A percentile compares a stretch with the other conserved stretches of the same genome.
Conservation (phyloP, 2,329 filamentous ascomycete species). For the Didymella segeticola region DNA sequence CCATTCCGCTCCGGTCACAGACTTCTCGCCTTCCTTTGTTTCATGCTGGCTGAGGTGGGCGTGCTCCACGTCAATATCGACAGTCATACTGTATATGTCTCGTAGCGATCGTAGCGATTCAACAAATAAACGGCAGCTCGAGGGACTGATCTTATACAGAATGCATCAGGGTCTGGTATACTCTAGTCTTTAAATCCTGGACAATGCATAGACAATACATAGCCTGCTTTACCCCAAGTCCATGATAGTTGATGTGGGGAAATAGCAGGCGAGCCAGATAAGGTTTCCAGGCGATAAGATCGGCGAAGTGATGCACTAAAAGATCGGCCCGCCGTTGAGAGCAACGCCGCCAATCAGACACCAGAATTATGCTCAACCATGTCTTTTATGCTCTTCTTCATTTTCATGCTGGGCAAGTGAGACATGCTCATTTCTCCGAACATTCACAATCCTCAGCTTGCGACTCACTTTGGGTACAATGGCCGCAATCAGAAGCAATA, state of each 20-base stretch:
- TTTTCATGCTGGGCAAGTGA: no score
- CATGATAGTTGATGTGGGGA: neutral
- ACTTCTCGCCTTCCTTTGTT: slow-evolving; percentile 4
- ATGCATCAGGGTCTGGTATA: neutral
- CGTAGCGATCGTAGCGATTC: neutral
- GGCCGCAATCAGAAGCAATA: no score
- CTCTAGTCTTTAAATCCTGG: slow-evolving; percentile 9
- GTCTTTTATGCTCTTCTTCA: no score
- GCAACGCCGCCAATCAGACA: slow-evolving; percentile 13
- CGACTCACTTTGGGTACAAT: neutral
- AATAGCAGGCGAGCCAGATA: slow-evolving; percentile 5
- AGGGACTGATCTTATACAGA: neutral
- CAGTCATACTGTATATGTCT: slow-evolving; percentile 1
- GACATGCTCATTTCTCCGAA: no score
- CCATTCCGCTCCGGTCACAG: slow-evolving; percentile 3
- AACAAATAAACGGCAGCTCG: no score
- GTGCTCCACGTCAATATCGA: slow-evolving; percentile 9
- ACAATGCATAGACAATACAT: slow-evolving; percentile 1
- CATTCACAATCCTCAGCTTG: neutral
- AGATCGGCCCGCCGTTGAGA: neutral
- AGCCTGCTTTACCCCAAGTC: slow-evolving; percentile 12
- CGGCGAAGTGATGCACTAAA: slow-evolving; percentile 5
- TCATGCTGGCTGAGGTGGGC: slow-evolving; percentile 4
- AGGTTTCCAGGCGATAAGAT: slow-evolving; percentile 6
- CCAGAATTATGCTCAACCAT: neutral